These are phyloP conservation scores for Arabis hirsuta DNA, from an alignment of 345 rosid species.

Conservation along the genomic window DNA sequence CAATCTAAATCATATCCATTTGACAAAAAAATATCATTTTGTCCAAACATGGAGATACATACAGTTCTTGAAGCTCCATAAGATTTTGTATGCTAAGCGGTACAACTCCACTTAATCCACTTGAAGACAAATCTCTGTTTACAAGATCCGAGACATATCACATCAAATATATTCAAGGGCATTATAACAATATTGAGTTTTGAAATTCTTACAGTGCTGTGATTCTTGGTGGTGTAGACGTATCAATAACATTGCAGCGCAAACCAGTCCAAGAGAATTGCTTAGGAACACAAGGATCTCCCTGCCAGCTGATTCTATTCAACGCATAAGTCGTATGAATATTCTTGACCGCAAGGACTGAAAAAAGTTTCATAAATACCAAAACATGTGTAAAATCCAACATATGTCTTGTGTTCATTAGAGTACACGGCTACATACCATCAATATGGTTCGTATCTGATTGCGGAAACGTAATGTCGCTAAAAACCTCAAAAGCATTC, in stretches of 20 bases:
- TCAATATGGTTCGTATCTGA: conserved; percentile 25
- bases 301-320: conserved; percentile 42
- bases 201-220: conserved; percentile 6
- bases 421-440: neutral
- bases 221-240: conserved; percentile 36
- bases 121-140: conserved; percentile 47
- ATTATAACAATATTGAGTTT: neutral
- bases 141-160: neutral
- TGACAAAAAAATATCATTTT: too few relatives aligned
- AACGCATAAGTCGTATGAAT: conserved; percentile 45
- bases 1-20: too few relatives aligned
- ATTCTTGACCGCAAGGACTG: conserved; percentile 43
- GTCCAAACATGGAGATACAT: conserved; percentile 36
- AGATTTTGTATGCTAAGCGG: conserved; percentile 40
- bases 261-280: conserved; percentile 43
- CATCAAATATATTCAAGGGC: neutral
- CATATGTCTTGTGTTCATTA: too few relatives aligned
- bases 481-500: conserved; percentile 36
- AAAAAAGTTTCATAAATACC: neutral
- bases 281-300: conserved; percentile 47
- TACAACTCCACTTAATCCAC: conserved; percentile 47
- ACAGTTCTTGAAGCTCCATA: conserved; percentile 46
- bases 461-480: conserved; percentile 18
- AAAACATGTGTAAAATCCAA: too few relatives aligned
- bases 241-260: conserved; percentile 34